These are phyloP conservation scores for Sequoiadendron giganteum DNA, from an alignment of 75 land plant genomes.

Conservation along the genomic window DNA sequence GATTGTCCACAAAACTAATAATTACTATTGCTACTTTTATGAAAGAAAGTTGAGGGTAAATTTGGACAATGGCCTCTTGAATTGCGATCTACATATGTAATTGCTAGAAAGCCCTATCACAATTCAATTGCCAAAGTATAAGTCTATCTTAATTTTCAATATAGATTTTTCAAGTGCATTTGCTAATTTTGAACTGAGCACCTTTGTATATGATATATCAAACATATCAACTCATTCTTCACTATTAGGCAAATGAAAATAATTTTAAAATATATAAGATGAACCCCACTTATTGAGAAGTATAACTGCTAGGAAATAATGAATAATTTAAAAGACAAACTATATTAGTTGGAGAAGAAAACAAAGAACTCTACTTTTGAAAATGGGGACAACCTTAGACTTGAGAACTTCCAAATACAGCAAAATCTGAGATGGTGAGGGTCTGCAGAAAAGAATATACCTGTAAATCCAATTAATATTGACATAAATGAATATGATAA, in stretches of 20 bases:
- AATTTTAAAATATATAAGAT: neutral
- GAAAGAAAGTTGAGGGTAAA: too few relatives aligned
- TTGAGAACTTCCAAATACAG: conserved; percentile 23
- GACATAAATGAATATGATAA: neutral
- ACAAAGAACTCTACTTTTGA: neutral
- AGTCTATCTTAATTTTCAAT: neutral
- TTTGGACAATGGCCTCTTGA: too few relatives aligned
- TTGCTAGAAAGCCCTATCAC: neutral
- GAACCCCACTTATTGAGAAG: neutral
- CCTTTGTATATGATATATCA: neutral
- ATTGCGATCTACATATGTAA: neutral
- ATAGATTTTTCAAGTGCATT: neutral
- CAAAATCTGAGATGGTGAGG: conserved; percentile 30
- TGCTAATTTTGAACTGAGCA: neutral
- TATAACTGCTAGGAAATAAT: neutral
- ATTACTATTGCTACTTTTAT: too few relatives aligned
- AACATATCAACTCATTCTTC: neutral
- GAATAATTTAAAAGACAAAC: neutral
- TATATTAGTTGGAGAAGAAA: neutral
- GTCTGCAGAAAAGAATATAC: conserved; percentile 43
- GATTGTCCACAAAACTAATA: too few relatives aligned
- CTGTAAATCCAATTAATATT: conserved; percentile 16
- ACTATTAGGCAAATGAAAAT: neutral
- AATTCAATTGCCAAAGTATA: neutral
- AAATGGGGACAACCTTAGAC: conserved; percentile 22